Conservation (phyloP, 1,139 yeast species). For the Diutina rugosa region DNA sequence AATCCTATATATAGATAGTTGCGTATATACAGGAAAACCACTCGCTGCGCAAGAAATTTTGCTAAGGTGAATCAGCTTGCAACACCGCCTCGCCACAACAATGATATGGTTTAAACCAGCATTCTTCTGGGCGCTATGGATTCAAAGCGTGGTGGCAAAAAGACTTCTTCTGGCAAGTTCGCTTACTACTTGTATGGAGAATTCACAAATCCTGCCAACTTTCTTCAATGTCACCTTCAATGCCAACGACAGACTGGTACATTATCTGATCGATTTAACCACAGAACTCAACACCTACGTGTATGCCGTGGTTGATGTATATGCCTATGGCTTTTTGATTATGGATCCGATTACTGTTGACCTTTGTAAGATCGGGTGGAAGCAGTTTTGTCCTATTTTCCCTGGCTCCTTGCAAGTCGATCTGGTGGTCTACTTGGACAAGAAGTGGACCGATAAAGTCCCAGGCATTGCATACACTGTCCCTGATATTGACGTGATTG, state of each 20-base stretch:
- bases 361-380: conserved; percentile 53
- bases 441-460: conserved; percentile 31
- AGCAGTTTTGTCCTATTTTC: conserved; percentile 66
- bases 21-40: not conserved
- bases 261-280: conserved; percentile 47
- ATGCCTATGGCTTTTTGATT: conserved; percentile 63
- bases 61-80: not conserved
- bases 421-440: conserved; percentile 43
- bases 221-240: conserved; percentile 57
- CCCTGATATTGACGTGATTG: conserved; percentile 72
- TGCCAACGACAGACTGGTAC: conserved; percentile 50
- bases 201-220: conserved; percentile 83
- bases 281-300: conserved; percentile 49
- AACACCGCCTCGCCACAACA: not conserved
- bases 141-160: not conserved
- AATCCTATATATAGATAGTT: not conserved
- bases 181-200: conserved; percentile 85
- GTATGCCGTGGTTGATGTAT: conserved; percentile 47
- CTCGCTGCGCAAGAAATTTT: not conserved
- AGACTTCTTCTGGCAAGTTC: conserved; percentile 43
- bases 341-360: conserved; percentile 35
- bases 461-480: conserved; percentile 66
- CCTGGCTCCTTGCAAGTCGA: conserved; percentile 63
- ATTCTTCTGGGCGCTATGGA: not conserved
- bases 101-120: not conserved